Evolutionary conservation across 2,329 filamentous ascomycete genomes (phyloP).

Genomic region (Aspergillus unguis): DNA sequence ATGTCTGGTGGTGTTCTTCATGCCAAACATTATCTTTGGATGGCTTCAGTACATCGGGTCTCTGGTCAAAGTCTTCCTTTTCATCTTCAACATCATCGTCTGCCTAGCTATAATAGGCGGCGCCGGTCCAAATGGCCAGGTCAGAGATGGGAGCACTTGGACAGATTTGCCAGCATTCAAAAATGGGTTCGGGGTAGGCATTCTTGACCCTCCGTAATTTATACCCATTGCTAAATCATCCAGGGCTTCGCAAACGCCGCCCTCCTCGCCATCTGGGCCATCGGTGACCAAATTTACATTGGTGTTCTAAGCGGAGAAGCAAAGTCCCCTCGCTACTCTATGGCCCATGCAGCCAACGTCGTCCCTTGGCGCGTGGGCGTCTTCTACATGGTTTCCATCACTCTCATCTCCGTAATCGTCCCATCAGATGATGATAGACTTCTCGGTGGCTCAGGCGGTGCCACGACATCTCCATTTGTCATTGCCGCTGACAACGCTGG

Average conservation of each 20-base stretch:
- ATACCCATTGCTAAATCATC: background rate
- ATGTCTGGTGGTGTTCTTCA: constrained; percentile 21
- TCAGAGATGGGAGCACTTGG: constrained; percentile 34
- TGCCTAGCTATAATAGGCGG: constrained; percentile 39
- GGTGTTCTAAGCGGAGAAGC: constrained; percentile 38
- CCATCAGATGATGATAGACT: constrained; percentile 22
- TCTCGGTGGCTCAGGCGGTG: constrained; percentile 26
- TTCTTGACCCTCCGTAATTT: background rate
- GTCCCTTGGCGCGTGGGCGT: constrained; percentile 14
- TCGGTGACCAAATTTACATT: constrained; percentile 34
- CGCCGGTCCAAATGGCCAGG: constrained; percentile 37
- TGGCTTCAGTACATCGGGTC: constrained; percentile 38
- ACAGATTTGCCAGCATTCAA: constrained; percentile 30
- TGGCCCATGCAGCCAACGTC: constrained; percentile 28
- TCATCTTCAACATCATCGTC: constrained; percentile 38
- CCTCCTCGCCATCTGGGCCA: constrained; percentile 28
- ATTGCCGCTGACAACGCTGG: constrained; percentile 29
- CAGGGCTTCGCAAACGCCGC: constrained; percentile 32
- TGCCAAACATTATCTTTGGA: constrained; percentile 33
- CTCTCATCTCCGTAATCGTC: constrained; percentile 14
- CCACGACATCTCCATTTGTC: constrained; percentile 33
- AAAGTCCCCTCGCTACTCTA: constrained; percentile 33
- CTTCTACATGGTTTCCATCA: constrained; percentile 10
- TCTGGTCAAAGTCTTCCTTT: constrained; percentile 37
- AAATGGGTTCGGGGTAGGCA: constrained; percentile 29